Percentiles rank a stretch among this genome's conserved stretches.
These are phyloP conservation scores for Schizophyllum amplum DNA, from an alignment of 1,284 basidiomycete species.

Conservation along the genomic window DNA sequence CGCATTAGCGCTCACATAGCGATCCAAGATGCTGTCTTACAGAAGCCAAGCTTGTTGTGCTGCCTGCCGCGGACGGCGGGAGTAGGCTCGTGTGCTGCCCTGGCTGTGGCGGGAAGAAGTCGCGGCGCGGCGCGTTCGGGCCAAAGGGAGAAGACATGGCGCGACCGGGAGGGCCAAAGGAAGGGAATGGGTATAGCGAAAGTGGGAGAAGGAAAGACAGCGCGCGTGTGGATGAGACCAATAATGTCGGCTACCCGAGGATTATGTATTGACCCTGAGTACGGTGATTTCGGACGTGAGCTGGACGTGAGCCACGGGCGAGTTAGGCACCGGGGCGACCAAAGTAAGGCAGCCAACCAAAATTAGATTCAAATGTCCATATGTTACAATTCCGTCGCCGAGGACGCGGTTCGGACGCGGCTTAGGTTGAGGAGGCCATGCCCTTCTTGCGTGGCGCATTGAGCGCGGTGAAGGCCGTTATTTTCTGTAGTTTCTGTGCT, in stretches of 20 bases:
- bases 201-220: not conserved
- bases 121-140: not conserved
- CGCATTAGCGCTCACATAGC: too few relatives aligned
- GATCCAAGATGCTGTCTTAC: too few relatives aligned
- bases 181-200: not conserved
- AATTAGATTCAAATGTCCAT: not conserved
- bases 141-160: not conserved
- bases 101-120: not conserved
- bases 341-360: not conserved
- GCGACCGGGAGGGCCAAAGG: not conserved
- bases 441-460: not conserved
- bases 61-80: too few relatives aligned
- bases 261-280: not conserved
- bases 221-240: not conserved
- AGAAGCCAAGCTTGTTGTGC: too few relatives aligned
- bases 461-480: not conserved
- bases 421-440: not conserved
- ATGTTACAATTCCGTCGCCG: not conserved
- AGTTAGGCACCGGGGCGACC: not conserved
- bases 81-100: not conserved
- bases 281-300: too few relatives aligned
- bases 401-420: not conserved
- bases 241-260: too few relatives aligned
- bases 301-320: too few relatives aligned
- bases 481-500: slow-evolving; percentile 4